A percentile compares a stretch with the other conserved stretches of the same genome.
These are phyloP conservation scores for Chlorella sp. DNA, from an alignment of 139 green algal genomes.

Conservation along the genomic window DNA sequence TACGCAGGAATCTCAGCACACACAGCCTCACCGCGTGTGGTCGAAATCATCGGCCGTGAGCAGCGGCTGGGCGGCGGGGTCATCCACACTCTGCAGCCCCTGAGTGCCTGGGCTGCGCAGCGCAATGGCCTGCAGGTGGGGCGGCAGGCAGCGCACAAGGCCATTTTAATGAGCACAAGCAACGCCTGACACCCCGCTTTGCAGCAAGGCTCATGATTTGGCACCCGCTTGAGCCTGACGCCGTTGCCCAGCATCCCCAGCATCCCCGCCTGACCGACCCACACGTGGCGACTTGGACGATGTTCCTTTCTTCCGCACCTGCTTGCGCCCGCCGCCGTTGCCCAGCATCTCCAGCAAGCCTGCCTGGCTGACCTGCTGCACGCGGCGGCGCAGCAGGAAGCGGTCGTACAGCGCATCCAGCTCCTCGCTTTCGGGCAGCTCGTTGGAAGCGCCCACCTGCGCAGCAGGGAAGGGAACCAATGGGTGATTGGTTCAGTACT, in stretches of 20 bases:
- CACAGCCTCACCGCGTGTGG: conserved; percentile 36
- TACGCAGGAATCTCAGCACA: no score
- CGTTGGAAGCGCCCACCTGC: conserved; percentile 92
- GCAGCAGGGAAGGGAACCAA: no score
- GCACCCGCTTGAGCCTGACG: neutral
- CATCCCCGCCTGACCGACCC: no score
- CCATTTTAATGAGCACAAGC: no score
- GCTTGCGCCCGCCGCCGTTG: conserved; percentile 31
- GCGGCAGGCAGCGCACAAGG: neutral
- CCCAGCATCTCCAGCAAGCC: conserved; percentile 51
- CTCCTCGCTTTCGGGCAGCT: conserved; percentile 96
- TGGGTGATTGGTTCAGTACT: no score
- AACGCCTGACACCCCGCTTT: no score
- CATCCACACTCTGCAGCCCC: neutral
- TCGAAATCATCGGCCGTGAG: conserved; percentile 70
- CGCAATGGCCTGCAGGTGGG: neutral
- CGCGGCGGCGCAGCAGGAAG: conserved; percentile 88
- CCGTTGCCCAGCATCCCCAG: neutral
- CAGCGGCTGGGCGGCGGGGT: conserved; percentile 1
- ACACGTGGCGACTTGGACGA: no score
- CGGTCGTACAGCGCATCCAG: conserved; percentile 96
- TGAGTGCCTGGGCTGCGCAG: conserved; percentile 27
- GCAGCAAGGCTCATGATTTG: no score
- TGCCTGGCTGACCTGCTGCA: conserved; percentile 63
- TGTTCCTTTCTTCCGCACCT: neutral